Evolutionary conservation across 2,329 filamentous ascomycete species (phyloP).

Genomic region (Pestalotiopsis sp.): DNA sequence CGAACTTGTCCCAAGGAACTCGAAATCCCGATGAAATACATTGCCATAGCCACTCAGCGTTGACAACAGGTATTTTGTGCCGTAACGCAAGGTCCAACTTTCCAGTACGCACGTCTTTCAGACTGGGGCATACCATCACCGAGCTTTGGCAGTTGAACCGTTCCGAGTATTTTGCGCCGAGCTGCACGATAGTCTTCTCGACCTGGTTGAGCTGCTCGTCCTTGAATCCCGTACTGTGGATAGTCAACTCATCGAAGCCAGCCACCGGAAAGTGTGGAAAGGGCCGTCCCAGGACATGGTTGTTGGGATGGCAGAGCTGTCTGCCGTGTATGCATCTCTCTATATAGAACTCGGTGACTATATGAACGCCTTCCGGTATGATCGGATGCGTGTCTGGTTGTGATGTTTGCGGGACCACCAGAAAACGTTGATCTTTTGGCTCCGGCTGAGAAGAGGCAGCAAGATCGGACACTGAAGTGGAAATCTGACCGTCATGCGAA

Average conservation of each 20-base stretch:
- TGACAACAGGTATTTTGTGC: slow-evolving; percentile 80
- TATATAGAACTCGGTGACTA: slow-evolving; percentile 90
- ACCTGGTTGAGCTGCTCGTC: slow-evolving; percentile 86
- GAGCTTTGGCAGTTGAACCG: slow-evolving; percentile 71
- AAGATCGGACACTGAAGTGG: slow-evolving; percentile 43
- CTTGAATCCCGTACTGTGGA: slow-evolving; percentile 82
- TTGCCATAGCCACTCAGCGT: slow-evolving; percentile 81
- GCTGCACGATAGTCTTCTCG: slow-evolving; percentile 71
- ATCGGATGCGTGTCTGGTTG: slow-evolving; percentile 45
- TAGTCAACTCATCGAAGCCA: slow-evolving; percentile 68
- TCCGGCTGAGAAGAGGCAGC: slow-evolving; percentile 25
- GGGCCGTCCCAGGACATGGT: slow-evolving; percentile 75
- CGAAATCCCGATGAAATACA: slow-evolving; percentile 64
- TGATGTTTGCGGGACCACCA: slow-evolving; percentile 57
- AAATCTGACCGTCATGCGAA: slow-evolving; percentile 49
- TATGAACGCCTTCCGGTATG: slow-evolving; percentile 41
- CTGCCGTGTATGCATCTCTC: slow-evolving; percentile 85
- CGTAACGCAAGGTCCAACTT: slow-evolving; percentile 78
- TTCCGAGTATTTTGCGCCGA: slow-evolving; percentile 83
- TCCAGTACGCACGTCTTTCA: slow-evolving; percentile 62
- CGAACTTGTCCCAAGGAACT: slow-evolving; percentile 45
- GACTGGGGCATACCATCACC: slow-evolving; percentile 72
- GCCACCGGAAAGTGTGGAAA: slow-evolving; percentile 70
- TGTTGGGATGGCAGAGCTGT: slow-evolving; percentile 66
- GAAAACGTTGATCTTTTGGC: slow-evolving; percentile 43